These are phyloP conservation scores for Yamadazyma taylorii DNA, from an alignment of 1,139 yeast genomes.

Conservation along the genomic window DNA sequence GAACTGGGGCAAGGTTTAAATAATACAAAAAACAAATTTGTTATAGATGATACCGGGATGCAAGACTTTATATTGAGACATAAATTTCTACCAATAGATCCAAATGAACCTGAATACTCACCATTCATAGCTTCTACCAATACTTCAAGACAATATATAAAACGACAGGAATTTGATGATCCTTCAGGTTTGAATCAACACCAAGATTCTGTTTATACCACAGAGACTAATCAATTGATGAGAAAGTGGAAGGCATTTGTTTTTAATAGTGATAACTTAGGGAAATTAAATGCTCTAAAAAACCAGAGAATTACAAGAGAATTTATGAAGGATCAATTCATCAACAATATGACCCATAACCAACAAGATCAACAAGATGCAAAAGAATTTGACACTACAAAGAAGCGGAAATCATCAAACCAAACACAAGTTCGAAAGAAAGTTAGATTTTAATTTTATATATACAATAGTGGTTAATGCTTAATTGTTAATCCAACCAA, in stretches of 20 bases:
- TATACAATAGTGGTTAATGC: too few relatives aligned
- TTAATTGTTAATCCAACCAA: too few relatives aligned
- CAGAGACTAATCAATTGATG: conserved; percentile 3
- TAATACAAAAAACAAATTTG: conserved; percentile 27
- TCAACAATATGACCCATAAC: conserved; percentile 19
- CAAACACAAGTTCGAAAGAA: conserved; percentile 18
- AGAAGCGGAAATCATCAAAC: conserved; percentile 2
- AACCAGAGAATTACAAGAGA: conserved; percentile 23
- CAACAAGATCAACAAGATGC: conserved; percentile 7
- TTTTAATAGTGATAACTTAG: conserved; percentile 44
- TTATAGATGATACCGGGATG: conserved; percentile 58
- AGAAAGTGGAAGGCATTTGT: conserved; percentile 45
- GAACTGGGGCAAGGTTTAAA: conserved; percentile 21
- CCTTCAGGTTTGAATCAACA: conserved; percentile 29
- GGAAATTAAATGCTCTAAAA: conserved; percentile 30
- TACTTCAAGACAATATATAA: conserved; percentile 2
- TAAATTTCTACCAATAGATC: conserved; percentile 38
- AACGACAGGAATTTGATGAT: conserved; percentile 12
- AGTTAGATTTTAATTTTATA: conserved; percentile 29
- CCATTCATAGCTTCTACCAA: conserved; percentile 23
- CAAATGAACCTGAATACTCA: conserved; percentile 28
- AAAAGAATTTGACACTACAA: neutral
- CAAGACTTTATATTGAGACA: conserved; percentile 54
- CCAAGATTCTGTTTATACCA: conserved; percentile 12
- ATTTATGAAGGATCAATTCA: conserved; percentile 24